Conservation (phyloP, 192 early-diverging fungal genomes). For the Linnemannia zychae region DNA sequence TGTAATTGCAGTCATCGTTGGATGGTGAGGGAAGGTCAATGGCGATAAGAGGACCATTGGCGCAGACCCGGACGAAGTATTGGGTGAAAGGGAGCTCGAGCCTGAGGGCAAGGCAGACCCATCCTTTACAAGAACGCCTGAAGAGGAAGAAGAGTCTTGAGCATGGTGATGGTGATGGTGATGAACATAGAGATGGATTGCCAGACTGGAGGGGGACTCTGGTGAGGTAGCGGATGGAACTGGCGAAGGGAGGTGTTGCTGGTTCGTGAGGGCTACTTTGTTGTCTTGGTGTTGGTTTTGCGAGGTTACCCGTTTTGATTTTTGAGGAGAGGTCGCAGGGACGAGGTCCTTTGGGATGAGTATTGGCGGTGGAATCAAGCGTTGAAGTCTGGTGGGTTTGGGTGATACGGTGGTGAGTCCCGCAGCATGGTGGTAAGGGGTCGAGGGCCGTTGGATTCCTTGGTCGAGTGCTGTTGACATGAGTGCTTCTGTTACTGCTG, state of each 20-base stretch:
- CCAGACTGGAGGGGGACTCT: constrained; percentile 46
- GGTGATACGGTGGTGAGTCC: not conserved
- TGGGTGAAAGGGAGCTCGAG: not conserved
- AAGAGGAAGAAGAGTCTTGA: constrained; percentile 4
- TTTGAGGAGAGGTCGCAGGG: not conserved
- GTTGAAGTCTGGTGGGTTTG: constrained; percentile 10
- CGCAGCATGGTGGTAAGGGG: not conserved
- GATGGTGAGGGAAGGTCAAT: constrained; percentile 7
- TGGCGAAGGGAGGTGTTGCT: constrained; percentile 21
- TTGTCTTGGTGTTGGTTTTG: not conserved
- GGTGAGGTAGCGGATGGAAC: constrained; percentile 17
- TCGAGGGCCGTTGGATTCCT: not conserved
- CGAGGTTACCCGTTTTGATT: not conserved
- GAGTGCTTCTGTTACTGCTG: not conserved
- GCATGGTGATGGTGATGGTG: constrained; percentile 42
- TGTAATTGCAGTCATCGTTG: not conserved
- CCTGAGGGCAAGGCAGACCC: not conserved
- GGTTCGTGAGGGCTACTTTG: not conserved
- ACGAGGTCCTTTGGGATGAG: constrained; percentile 20
- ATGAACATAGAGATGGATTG: constrained; percentile 52
- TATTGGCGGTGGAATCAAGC: constrained; percentile 25
- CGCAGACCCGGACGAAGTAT: not conserved
- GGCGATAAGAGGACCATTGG: constrained; percentile 22
- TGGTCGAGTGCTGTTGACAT: not conserved
- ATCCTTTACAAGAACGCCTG: not conserved